Conservation (phyloP, 805 yeast species). For the Ogataea philodendri region DNA sequence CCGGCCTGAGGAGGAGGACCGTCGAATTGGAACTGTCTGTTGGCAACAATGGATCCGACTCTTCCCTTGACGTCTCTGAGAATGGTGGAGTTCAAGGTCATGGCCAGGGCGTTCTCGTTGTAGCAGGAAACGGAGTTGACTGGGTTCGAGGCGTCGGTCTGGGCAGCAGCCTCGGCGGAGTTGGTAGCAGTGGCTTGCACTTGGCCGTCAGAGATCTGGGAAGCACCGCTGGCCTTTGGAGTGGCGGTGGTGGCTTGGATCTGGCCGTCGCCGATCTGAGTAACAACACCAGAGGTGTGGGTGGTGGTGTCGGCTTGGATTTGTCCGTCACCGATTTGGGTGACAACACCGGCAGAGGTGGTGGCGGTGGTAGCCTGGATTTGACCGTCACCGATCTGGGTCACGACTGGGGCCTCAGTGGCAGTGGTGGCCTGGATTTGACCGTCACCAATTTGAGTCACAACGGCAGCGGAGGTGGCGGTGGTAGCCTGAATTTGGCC, state of each 20-base stretch:
- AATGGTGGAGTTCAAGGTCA: constrained; percentile 41
- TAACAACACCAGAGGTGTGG: constrained; percentile 34
- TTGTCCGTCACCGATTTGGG: constrained; percentile 37
- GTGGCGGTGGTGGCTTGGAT: constrained; percentile 27
- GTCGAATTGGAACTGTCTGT: constrained; percentile 65
- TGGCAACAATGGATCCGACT: constrained; percentile 59
- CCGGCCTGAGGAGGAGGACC: constrained; percentile 67
- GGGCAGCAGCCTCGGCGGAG: constrained; percentile 25
- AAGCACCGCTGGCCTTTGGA: constrained; percentile 29
- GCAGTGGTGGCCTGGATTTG: constrained; percentile 51
- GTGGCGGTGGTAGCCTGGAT: constrained; percentile 39
- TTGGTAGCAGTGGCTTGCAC: constrained; percentile 28
- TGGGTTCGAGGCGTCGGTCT: constrained; percentile 34
- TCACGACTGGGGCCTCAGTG: constrained; percentile 39
- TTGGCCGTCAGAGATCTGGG: constrained; percentile 31
- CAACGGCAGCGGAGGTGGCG: constrained; percentile 34
- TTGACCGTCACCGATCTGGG: constrained; percentile 54
- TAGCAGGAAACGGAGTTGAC: constrained; percentile 36
- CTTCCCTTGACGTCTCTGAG: constrained; percentile 48
- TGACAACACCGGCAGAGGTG: constrained; percentile 36
- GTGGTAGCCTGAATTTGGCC: constrained; percentile 48
- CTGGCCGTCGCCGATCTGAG: constrained; percentile 31
- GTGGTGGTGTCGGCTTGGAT: constrained; percentile 31
- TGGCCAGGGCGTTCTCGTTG: constrained; percentile 39
- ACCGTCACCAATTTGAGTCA: constrained; percentile 41